phyloP scores from a whole-genome alignment of 139 green algal genomes.

The Chlamydomonas sphaeroides region DNA sequence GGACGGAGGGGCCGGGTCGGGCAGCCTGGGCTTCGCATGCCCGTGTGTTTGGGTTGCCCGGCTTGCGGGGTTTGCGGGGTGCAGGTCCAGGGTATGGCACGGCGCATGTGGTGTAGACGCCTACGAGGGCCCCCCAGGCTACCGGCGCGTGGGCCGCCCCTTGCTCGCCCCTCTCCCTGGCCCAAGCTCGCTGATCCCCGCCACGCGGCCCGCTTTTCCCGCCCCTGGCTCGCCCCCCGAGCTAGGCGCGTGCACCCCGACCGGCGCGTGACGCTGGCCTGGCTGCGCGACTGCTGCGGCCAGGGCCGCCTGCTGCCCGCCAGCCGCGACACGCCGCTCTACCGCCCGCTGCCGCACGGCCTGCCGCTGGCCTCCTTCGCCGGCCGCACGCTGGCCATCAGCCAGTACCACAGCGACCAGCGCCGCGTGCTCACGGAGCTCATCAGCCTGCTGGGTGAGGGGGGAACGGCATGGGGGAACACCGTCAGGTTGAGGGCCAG shows the following conservation, averaged over 20 bases:
- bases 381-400: neutral
- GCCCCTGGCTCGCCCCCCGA: neutral
- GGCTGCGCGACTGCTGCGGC: neutral
- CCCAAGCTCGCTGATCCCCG: neutral
- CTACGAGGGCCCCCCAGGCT: too few species aligned
- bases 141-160: too few species aligned
- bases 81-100: too few species aligned
- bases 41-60: too few species aligned
- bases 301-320: neutral
- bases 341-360: conserved; percentile 12
- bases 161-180: too few species aligned
- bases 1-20: too few species aligned
- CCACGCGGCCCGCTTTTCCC: neutral
- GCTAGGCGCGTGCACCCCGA: neutral
- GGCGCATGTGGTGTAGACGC: too few species aligned
- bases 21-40: too few species aligned
- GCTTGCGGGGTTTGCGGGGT: too few species aligned
- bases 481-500: neutral
- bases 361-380: conserved; percentile 3
- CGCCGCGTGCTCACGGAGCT: conserved; percentile 24
- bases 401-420: conserved; percentile 23
- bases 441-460: conserved; percentile 6
- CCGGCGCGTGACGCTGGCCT: conserved; percentile 23
- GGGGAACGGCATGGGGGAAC: neutral
- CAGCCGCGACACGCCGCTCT: conserved; percentile 13